Percentiles rank a stretch among this genome's conserved stretches.
These are phyloP conservation scores for Amylocarpus encephaloides DNA, from an alignment of 2,329 filamentous ascomycete species.

Conservation along the genomic window DNA sequence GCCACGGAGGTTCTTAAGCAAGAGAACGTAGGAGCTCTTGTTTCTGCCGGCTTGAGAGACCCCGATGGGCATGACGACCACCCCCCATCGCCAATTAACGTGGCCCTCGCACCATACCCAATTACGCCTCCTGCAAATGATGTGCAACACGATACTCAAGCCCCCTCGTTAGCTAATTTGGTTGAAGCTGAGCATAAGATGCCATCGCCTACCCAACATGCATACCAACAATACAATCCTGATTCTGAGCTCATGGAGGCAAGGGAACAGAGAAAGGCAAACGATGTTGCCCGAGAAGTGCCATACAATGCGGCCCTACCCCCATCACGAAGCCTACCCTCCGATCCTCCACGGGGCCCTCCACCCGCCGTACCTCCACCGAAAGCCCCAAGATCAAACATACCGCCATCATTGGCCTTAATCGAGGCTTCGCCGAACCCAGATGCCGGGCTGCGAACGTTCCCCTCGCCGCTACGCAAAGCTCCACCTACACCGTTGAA, in stretches of 20 bases:
- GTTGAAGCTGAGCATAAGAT: slow-evolving; percentile 52
- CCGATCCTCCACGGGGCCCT: slow-evolving; percentile 35
- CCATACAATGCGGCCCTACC: slow-evolving; percentile 47
- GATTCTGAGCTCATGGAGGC: slow-evolving; percentile 33
- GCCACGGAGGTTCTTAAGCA: slow-evolving; percentile 12
- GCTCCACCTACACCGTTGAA: slow-evolving; percentile 80
- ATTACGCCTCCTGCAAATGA: slow-evolving; percentile 56
- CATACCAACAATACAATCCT: slow-evolving; percentile 47
- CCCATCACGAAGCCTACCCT: slow-evolving; percentile 47
- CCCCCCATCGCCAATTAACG: slow-evolving; percentile 51
- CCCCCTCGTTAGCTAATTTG: slow-evolving; percentile 30
- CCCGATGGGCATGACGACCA: slow-evolving; percentile 19
- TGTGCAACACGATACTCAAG: slow-evolving; percentile 7
- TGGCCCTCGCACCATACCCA: slow-evolving; percentile 55
- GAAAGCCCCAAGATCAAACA: slow-evolving; percentile 21
- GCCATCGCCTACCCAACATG: slow-evolving; percentile 56
- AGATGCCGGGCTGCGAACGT: slow-evolving; percentile 44
- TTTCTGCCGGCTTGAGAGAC: slow-evolving; percentile 26
- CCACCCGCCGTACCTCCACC: slow-evolving; percentile 26
- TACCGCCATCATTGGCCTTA: slow-evolving; percentile 31
- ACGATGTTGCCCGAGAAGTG: slow-evolving; percentile 39
- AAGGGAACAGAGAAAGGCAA: slow-evolving; percentile 38
- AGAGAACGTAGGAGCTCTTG: slow-evolving; percentile 20
- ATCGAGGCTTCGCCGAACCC: slow-evolving; percentile 35
- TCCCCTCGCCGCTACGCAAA: slow-evolving; percentile 64